phyloP scores from a whole-genome alignment of 495 filamentous ascomycete genomes.

The Daldinia concentrica region DNA sequence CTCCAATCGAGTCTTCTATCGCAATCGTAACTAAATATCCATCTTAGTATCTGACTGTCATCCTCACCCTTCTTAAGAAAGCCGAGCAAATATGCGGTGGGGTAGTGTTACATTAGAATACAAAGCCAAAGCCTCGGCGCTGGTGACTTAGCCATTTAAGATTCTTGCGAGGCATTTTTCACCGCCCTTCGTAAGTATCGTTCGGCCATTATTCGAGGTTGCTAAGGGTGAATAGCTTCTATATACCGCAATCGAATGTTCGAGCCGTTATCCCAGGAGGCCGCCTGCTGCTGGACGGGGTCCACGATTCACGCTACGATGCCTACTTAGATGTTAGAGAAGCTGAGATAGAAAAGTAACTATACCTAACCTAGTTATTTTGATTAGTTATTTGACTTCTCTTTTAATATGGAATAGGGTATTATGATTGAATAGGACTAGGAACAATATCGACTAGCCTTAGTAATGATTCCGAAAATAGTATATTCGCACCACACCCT shows the following conservation, averaged over 20 bases:
- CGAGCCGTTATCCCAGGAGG: not conserved
- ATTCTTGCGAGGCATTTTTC: not conserved
- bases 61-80: not conserved
- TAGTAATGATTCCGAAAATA: constrained; percentile 14
- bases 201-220: not conserved
- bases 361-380: not conserved
- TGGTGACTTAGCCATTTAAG: constrained; percentile 13
- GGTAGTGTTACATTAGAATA: constrained; percentile 16
- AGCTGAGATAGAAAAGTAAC: too few species aligned
- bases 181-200: not conserved
- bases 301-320: not conserved
- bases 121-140: constrained; percentile 10
- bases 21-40: not conserved
- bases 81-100: constrained; percentile 10
- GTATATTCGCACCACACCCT: not conserved
- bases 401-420: not conserved
- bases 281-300: not conserved
- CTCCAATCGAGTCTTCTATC: not conserved
- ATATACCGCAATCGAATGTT: not conserved
- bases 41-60: not conserved
- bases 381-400: not conserved
- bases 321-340: not conserved
- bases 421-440: not conserved
- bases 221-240: not conserved
- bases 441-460: not conserved